Evolutionary conservation across 2,329 filamentous ascomycete genomes (phyloP).

Genomic region (Blastomyces emzantsi): DNA sequence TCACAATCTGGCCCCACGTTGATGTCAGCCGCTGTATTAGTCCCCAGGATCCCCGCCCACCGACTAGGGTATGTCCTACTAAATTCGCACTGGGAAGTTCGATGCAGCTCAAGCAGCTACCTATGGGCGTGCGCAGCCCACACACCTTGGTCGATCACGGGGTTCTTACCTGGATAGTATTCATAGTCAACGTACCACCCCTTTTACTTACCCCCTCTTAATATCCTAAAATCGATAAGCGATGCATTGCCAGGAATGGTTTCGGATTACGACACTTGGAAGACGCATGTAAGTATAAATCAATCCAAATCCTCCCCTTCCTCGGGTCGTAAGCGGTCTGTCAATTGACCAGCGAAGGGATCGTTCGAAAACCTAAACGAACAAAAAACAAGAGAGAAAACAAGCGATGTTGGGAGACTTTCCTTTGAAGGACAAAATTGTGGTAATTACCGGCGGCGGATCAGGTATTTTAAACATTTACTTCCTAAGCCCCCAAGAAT

Average conservation of each 20-base stretch:
- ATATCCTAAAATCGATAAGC: neutral
- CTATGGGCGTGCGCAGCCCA: no score
- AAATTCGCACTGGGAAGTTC: no score
- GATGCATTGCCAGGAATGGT: neutral
- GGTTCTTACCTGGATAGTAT: no score
- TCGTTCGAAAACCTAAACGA: neutral
- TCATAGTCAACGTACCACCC: no score
- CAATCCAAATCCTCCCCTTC: neutral
- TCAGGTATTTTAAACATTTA: slow-evolving; percentile 15
- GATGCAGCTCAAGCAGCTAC: no score
- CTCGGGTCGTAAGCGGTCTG: neutral
- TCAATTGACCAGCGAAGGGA: neutral
- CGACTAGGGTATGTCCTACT: no score
- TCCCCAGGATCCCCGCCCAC: no score
- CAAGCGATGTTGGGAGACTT: slow-evolving; percentile 18
- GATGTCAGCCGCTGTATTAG: neutral
- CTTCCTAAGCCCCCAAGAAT: neutral
- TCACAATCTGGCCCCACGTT: neutral
- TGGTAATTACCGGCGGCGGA: slow-evolving; percentile 29
- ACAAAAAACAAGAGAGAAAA: neutral
- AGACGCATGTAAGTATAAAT: neutral
- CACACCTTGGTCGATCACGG: no score
- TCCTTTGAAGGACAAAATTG: slow-evolving; percentile 25
- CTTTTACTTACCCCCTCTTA: neutral
- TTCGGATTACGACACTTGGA: neutral